These are phyloP conservation scores for Dactylis glomerata DNA, from an alignment of 176 grass and related monocot species.

Conservation along the genomic window DNA sequence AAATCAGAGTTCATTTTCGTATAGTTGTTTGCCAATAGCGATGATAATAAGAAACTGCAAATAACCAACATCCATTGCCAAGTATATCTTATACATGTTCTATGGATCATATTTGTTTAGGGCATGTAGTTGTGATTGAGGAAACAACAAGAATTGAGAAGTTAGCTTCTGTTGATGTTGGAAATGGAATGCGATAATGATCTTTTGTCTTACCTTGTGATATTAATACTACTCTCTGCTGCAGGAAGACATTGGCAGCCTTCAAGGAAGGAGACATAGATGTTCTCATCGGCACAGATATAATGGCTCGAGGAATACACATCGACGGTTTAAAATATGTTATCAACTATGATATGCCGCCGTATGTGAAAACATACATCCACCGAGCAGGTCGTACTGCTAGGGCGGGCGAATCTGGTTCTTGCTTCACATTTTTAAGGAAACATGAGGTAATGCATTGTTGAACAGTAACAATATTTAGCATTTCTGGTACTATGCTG, in stretches of 20 bases:
- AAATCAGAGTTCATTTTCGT: neutral
- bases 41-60: constrained; percentile 5
- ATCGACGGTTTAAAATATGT: constrained; percentile 91
- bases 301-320: constrained; percentile 97
- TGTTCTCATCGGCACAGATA: constrained; percentile 90
- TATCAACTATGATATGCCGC: constrained; percentile 88
- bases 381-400: constrained; percentile 93
- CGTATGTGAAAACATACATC: constrained; percentile 81
- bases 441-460: constrained; percentile 63
- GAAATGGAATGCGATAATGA: neutral
- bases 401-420: constrained; percentile 67
- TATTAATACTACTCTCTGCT: constrained; percentile 2
- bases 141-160: neutral
- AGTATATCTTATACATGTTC: neutral
- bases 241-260: constrained; percentile 74
- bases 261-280: constrained; percentile 86
- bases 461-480: neutral
- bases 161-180: neutral
- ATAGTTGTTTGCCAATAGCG: neutral
- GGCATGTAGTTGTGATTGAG: neutral
- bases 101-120: constrained; percentile 5
- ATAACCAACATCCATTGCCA: neutral
- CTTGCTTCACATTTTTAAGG: constrained; percentile 90
- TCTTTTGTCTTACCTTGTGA: constrained; percentile 10
- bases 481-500: neutral